Conservation (phyloP, 768 basidiomycete genomes). For the Asterophora lycoperdoides region DNA sequence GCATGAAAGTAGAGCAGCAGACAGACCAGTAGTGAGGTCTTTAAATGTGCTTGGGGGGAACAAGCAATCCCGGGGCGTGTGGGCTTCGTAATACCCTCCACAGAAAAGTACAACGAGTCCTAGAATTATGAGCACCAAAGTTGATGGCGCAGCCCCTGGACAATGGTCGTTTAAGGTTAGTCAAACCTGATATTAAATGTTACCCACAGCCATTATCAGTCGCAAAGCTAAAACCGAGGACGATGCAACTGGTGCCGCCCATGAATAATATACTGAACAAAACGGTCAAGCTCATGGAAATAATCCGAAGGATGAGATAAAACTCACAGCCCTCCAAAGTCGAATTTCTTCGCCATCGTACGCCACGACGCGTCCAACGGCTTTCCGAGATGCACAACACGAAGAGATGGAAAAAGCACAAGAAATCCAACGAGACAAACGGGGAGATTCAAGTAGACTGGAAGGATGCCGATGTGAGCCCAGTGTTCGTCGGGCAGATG, state of each 20-base stretch:
- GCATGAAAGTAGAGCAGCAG: conserved; percentile 1
- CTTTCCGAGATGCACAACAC: conserved; percentile 44
- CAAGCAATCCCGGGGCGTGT: conserved; percentile 63
- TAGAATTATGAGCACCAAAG: conserved; percentile 52
- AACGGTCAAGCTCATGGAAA: conserved; percentile 9
- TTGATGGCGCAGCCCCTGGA: conserved; percentile 61
- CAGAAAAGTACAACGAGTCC: conserved; percentile 52
- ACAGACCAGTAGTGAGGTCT: conserved; percentile 55
- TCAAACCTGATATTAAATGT: conserved; percentile 2
- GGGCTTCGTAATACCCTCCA: conserved; percentile 65
- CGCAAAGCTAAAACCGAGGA: conserved; percentile 79
- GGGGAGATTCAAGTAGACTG: conserved; percentile 83
- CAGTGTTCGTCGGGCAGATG: conserved; percentile 10
- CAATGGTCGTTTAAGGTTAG: conserved; percentile 15
- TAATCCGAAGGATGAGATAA: conserved; percentile 5
- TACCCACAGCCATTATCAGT: conserved; percentile 63
- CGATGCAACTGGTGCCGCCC: conserved; percentile 65
- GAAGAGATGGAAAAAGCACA: conserved; percentile 58
- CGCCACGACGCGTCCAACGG: conserved; percentile 52
- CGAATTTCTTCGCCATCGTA: conserved; percentile 53
- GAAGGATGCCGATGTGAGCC: conserved; percentile 14
- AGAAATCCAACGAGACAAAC: conserved; percentile 58
- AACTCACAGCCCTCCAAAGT: conserved; percentile 75
- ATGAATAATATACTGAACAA: conserved; percentile 64
- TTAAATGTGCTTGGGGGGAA: conserved; percentile 65